These are phyloP conservation scores for Daldinia eschscholtzii DNA, from an alignment of 2,329 filamentous ascomycete genomes.

Conservation along the genomic window DNA sequence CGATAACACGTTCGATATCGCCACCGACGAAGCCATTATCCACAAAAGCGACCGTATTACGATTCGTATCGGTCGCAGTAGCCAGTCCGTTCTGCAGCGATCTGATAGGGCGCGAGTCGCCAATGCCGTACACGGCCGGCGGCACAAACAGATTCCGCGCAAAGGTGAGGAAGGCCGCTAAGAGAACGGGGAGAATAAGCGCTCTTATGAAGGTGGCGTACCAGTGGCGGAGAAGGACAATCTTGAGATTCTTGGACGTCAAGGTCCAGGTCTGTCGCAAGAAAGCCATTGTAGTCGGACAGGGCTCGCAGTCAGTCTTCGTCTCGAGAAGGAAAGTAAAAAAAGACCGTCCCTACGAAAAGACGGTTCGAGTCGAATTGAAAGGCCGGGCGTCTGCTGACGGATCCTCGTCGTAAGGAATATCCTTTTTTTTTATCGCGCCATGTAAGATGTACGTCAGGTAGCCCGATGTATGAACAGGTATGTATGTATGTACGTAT, in stretches of 20 bases:
- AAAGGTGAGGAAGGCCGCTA: slow-evolving; percentile 74
- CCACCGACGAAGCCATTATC: slow-evolving; percentile 78
- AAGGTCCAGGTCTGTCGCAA: slow-evolving; percentile 71
- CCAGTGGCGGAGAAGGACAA: slow-evolving; percentile 67
- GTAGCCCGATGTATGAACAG: slow-evolving; percentile 4
- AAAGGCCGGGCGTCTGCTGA: slow-evolving; percentile 28
- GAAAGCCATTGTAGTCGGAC: slow-evolving; percentile 60
- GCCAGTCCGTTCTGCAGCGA: slow-evolving; percentile 73
- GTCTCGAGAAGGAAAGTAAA: slow-evolving; percentile 10
- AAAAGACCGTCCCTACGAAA: slow-evolving; percentile 16
- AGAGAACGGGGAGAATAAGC: slow-evolving; percentile 69
- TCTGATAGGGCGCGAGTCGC: slow-evolving; percentile 69
- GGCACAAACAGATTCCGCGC: slow-evolving; percentile 87
- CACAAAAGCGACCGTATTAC: slow-evolving; percentile 81
- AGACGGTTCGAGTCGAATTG: neutral
- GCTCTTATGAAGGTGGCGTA: slow-evolving; percentile 67
- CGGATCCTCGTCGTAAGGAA: slow-evolving; percentile 28
- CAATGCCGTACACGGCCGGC: slow-evolving; percentile 81
- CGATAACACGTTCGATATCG: slow-evolving; percentile 78
- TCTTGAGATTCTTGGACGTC: slow-evolving; percentile 71
- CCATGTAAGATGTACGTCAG: slow-evolving; percentile 26
- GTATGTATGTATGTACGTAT: no score
- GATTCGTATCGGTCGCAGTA: slow-evolving; percentile 65
- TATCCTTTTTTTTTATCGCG: slow-evolving; percentile 21
- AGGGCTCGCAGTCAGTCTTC: slow-evolving; percentile 13